A percentile compares a stretch with the other conserved stretches of the same genome.
Evolutionary conservation across 2,329 filamentous ascomycete species (phyloP).

Genomic region (Malbranchea zuffiana): DNA sequence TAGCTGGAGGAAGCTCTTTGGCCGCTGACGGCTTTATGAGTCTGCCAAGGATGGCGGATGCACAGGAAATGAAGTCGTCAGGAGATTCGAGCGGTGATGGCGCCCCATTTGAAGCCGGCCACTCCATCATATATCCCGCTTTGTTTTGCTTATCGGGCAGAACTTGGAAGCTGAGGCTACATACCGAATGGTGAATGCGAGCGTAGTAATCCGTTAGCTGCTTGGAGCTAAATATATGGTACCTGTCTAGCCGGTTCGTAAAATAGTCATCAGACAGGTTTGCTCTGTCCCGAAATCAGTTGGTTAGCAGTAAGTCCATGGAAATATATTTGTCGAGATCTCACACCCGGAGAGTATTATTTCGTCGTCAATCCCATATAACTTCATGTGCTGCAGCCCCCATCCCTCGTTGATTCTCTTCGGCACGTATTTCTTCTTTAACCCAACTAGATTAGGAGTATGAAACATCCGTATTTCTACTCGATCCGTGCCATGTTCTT

Average conservation of each 20-base stretch:
- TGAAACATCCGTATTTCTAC: constrained; percentile 97
- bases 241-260: constrained; percentile 86
- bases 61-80: constrained; percentile 55
- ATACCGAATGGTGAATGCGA: constrained; percentile 63
- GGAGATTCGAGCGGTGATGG: constrained; percentile 64
- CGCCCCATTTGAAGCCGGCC: constrained; percentile 64
- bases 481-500: constrained; percentile 69
- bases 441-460: constrained; percentile 83
- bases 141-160: constrained; percentile 41
- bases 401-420: constrained; percentile 93
- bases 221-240: constrained; percentile 76
- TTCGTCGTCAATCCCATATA: constrained; percentile 91
- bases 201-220: constrained; percentile 75
- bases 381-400: constrained; percentile 98
- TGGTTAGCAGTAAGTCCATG: constrained; percentile 7
- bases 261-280: constrained; percentile 94
- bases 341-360: constrained; percentile 79
- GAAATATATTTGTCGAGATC: constrained; percentile 2
- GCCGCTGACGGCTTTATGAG: constrained; percentile 48
- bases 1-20: constrained; percentile 23
- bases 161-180: constrained; percentile 71
- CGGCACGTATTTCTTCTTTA: constrained; percentile 73
- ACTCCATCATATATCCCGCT: constrained; percentile 48
- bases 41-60: constrained; percentile 55
- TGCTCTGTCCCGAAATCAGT: constrained; percentile 41